Percentiles rank a stretch among this genome's conserved stretches.
phyloP scores from a whole-genome alignment of 371 early-diverging fungal genomes.

The Furculomyces boomerangus region DNA sequence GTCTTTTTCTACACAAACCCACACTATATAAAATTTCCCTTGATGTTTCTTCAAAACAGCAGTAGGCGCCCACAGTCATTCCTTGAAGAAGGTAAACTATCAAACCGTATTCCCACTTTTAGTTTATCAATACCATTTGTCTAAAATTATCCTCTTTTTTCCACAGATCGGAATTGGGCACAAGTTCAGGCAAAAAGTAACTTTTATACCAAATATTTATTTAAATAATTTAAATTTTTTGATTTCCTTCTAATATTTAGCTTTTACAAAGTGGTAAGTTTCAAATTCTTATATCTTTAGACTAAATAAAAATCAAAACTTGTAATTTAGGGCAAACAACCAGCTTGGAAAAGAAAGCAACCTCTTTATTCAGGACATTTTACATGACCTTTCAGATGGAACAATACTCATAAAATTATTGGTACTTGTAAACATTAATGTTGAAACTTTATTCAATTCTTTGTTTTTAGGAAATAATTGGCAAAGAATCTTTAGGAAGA shows the following conservation, averaged over 20 bases:
- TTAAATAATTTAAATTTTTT: not conserved
- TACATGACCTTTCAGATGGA: slow-evolving; percentile 62
- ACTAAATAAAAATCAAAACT: slow-evolving; percentile 2
- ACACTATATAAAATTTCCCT: too few relatives aligned
- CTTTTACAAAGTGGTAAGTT: slow-evolving; percentile 63
- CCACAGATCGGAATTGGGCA: slow-evolving; percentile 73
- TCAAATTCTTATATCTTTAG: not conserved
- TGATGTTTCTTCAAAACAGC: too few relatives aligned
- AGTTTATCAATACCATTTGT: too few relatives aligned
- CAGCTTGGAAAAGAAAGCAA: slow-evolving; percentile 48
- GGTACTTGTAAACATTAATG: slow-evolving; percentile 30
- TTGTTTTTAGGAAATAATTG: slow-evolving; percentile 15
- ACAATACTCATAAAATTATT: slow-evolving; percentile 67
- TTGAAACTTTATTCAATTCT: not conserved
- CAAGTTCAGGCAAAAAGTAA: slow-evolving; percentile 73
- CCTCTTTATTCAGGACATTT: slow-evolving; percentile 40
- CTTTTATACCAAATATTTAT: slow-evolving; percentile 5
- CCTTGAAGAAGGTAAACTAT: too few relatives aligned
- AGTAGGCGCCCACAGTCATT: too few relatives aligned
- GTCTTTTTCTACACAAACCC: too few relatives aligned
- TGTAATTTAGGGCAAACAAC: slow-evolving; percentile 75
- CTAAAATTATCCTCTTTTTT: too few relatives aligned
- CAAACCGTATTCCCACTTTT: too few relatives aligned
- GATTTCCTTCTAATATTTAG: slow-evolving; percentile 13
- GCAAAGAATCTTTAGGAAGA: slow-evolving; percentile 20